Evolutionary conservation across 345 rosid genomes (phyloP).

Genomic region (Citrus australasica): DNA sequence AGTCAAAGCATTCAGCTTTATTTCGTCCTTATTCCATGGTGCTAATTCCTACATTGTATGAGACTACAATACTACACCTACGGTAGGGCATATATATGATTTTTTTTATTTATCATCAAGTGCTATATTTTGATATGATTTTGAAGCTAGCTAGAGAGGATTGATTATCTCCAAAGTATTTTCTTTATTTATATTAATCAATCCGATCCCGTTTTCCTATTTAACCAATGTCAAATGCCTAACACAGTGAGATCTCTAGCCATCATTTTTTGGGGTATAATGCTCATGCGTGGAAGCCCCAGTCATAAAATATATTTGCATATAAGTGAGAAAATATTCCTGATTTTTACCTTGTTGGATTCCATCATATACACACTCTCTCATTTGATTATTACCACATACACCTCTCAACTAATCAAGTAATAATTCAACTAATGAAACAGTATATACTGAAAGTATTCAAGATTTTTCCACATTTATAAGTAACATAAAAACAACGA

Average conservation of each 20-base stretch:
- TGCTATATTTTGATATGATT: not conserved
- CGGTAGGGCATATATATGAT: not conserved
- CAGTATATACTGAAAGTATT: too few species aligned
- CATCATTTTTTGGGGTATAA: not conserved
- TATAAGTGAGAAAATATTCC: not conserved
- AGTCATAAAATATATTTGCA: not conserved
- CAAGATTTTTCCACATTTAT: too few species aligned
- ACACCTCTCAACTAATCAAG: too few species aligned
- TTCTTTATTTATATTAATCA: not conserved
- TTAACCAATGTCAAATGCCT: not conserved
- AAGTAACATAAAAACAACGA: too few species aligned
- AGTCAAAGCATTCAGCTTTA: not conserved
- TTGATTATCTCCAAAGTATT: not conserved
- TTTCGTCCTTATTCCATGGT: not conserved
- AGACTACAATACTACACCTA: not conserved
- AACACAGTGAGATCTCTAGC: not conserved
- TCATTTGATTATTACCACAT: too few species aligned
- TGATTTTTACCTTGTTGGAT: too few species aligned
- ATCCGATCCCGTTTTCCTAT: not conserved
- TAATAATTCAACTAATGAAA: too few species aligned
- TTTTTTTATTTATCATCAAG: not conserved
- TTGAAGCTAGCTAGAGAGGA: not conserved
- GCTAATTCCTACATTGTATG: not conserved
- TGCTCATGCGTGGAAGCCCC: not conserved
- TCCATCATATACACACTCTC: too few species aligned